Evolutionary conservation across 345 rosid species (phyloP), one percentile per base, ranked within the genome.

Genomic region (Gynandropsis gynandra): DNA sequence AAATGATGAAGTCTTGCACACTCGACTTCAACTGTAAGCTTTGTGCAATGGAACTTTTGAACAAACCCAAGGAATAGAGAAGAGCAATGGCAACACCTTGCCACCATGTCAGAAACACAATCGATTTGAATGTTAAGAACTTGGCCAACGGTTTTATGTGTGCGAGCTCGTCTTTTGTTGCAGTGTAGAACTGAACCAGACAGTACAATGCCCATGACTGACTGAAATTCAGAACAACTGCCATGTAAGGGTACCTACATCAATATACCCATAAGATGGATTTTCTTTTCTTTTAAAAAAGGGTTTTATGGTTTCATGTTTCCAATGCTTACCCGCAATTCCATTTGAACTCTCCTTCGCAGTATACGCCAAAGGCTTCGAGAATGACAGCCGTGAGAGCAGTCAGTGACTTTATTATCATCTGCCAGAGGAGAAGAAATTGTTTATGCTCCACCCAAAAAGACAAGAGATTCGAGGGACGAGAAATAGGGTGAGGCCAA

Each of bases 91-190:
- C 90, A 51, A 85, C 95, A 60, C 99, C 97, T 80, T 93, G 97
- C 97, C 99, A 88, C 97, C 97, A 88, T 58, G 97, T 93, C 74
- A 88, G 65, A 69, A 93, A 93, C 59, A 93, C 99, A 44, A 93
- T 93, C 5, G 99, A 87, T 61, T 93, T 93, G 52, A 93, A 88
- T 1, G 83, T 85, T 56, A 88, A 61, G 71, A 93, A 93, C 80
- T 93, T 93, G 54, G 93, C 89, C 50, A 93, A 76, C 7, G 99
- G 99, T 37, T 85, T 83, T 66, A 93, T 93, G 70, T 78, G 97
- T 1, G 80, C 87, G 52, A 93, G 77, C 72, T 85, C 97, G 36
- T 88, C 92, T 67, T 93, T 83, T 17, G 89, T 83, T 52, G 74
- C 94, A 47, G 83, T 54, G 60, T 93, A 93, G 63, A 93, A 88